Conservation (phyloP, 345 rosid genomes). For the Gossypioides kirkii region DNA sequence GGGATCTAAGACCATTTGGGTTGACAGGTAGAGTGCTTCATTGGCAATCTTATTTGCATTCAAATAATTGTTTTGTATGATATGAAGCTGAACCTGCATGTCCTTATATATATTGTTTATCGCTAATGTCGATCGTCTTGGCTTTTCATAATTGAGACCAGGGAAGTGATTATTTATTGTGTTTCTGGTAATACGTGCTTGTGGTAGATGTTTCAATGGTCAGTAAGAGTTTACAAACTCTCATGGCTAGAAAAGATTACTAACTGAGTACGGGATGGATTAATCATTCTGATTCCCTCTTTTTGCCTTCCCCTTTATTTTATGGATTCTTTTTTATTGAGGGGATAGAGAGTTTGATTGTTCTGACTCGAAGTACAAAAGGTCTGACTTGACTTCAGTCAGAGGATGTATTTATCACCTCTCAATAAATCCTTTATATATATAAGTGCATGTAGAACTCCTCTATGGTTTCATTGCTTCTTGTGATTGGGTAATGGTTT, state of each 20-base stretch:
- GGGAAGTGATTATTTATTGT: neutral
- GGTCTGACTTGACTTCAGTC: neutral
- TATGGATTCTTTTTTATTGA: neutral
- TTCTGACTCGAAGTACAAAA: neutral
- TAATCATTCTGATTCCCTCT: neutral
- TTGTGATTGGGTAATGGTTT: neutral
- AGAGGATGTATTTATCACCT: neutral
- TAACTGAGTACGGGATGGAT: neutral
- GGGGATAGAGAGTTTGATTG: neutral
- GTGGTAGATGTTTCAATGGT: neutral
- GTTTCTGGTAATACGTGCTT: neutral
- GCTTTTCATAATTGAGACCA: neutral
- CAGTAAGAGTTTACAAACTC: neutral
- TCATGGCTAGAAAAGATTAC: neutral
- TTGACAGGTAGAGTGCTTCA: slow-evolving; percentile 47
- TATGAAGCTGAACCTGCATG: neutral
- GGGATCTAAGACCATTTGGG: slow-evolving; percentile 84
- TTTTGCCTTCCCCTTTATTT: neutral
- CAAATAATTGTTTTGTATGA: slow-evolving; percentile 1
- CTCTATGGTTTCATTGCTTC: neutral
- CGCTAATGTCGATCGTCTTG: neutral
- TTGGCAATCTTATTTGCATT: neutral
- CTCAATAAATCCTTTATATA: neutral
- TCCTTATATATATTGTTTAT: neutral
- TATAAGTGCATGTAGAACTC: neutral